Evolutionary conservation across 768 basidiomycete genomes (phyloP), one percentile per base, ranked within the genome.

Genomic region (Botryobasidium botryosum): DNA sequence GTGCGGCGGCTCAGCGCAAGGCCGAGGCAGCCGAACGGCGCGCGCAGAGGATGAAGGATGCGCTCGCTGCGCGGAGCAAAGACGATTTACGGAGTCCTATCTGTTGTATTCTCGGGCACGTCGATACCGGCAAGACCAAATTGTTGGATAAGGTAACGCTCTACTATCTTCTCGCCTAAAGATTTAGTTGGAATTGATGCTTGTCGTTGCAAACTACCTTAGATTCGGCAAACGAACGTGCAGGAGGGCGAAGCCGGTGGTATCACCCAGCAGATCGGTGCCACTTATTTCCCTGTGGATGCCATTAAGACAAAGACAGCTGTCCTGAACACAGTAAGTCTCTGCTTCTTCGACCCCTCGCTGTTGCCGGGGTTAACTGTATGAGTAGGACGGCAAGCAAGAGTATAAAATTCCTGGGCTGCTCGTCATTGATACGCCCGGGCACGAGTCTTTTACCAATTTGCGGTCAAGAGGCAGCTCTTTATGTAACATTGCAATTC

Each of bases 171-270:
- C 23, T 39, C 12, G 24, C 10, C 8, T 24, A 13, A 42, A 13
- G 13, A 10, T 13, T 31, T 24, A 21, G 13, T 42, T 28, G 8
- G 13, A 26, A 15, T 13, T 13, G 25, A 10, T 39, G 37, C 12
- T 39, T 13, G 8, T 7, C 27, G 40, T 13, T n/a, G n/a, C n/a
- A n/a, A n/a, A n/a, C n/a, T n/a, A n/a, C 36, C 44, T 43, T 52
- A 94, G 88, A 99, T 99, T 59, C 90, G 94, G 53, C 92, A 97
- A 79, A 97, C 92, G 4, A 96, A 96, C 53, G 94, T 99, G 18
- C 91, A 96, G 63, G 94, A 96, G 59, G 94, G 94, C 44, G 94
- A 99, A 72, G 94, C 94, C 2, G 94, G 94, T 52, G 94, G 94
- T 65, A 99, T 99, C 61, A 99, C 94, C 0, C 94, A 97, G 62